Conservation (phyloP, 1,284 basidiomycete species). For the Tilletia caries region DNA sequence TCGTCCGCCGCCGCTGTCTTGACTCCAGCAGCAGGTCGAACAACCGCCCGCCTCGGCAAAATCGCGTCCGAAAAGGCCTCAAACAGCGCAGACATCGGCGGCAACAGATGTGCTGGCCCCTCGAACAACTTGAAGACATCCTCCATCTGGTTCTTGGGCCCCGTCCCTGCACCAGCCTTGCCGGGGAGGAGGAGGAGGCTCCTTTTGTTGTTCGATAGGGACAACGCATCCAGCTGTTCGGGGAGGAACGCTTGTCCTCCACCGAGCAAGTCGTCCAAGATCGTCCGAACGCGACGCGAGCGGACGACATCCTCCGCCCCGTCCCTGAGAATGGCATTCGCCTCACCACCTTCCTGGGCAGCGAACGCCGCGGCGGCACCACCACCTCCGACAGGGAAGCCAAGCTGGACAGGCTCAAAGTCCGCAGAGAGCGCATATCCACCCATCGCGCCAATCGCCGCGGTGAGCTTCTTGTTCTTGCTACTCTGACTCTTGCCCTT, state of each 20-base stretch:
- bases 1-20: neutral
- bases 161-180: neutral
- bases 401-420: conserved; percentile 35
- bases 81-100: conserved; percentile 72
- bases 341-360: conserved; percentile 60
- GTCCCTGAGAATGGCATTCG: conserved; percentile 54
- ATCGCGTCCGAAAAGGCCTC: conserved; percentile 69
- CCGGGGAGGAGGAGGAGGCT: neutral
- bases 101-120: conserved; percentile 73
- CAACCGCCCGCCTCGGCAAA: conserved; percentile 55
- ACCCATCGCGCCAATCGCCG: neutral
- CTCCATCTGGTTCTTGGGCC: neutral
- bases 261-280: conserved; percentile 83
- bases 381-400: conserved; percentile 25
- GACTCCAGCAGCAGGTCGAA: neutral
- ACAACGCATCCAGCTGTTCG: conserved; percentile 46
- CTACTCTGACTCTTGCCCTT: neutral
- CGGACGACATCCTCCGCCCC: conserved; percentile 36
- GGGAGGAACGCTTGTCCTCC: conserved; percentile 53
- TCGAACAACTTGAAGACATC: conserved; percentile 62
- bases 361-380: conserved; percentile 52
- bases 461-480: neutral
- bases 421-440: conserved; percentile 26
- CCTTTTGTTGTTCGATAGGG: neutral
- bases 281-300: conserved; percentile 58